Percentiles rank a stretch among this genome's conserved stretches.
These are phyloP conservation scores for Dendrobium huoshanense DNA, from an alignment of 106 monocot genomes.

Conservation along the genomic window DNA sequence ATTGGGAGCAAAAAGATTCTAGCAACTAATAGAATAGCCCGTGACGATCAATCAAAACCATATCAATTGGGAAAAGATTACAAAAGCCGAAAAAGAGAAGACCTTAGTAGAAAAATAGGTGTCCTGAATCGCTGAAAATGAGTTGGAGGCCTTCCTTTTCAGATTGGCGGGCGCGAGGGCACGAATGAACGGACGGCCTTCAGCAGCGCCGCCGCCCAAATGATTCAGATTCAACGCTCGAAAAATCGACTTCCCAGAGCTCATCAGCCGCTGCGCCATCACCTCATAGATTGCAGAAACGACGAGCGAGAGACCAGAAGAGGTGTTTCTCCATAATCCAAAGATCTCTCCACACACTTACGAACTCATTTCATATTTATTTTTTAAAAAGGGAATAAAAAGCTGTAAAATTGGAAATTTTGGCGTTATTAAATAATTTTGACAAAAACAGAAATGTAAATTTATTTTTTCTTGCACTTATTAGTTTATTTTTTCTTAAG, in stretches of 20 bases:
- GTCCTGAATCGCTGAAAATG: conserved; percentile 17
- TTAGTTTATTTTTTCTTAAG: too few species aligned
- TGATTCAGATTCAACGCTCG: background rate
- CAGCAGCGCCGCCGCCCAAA: background rate
- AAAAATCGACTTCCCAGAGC: conserved; percentile 1
- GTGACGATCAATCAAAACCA: background rate
- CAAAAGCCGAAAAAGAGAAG: background rate
- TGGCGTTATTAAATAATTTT: too few species aligned
- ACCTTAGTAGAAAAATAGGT: conserved; percentile 20
- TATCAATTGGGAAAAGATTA: background rate
- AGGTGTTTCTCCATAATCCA: background rate
- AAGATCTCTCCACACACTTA: too few species aligned
- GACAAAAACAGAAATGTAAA: too few species aligned
- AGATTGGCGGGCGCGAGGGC: conserved; percentile 9
- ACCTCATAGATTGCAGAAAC: too few species aligned
- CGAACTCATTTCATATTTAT: too few species aligned
- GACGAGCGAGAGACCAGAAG: background rate
- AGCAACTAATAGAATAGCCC: background rate
- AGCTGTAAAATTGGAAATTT: too few species aligned
- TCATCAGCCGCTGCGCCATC: conserved; percentile 10
- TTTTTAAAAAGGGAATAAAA: too few species aligned
- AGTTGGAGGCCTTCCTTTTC: conserved; percentile 22
- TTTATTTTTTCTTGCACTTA: too few species aligned
- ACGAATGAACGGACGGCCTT: background rate
- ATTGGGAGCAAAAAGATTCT: background rate